A percentile compares a stretch with the other conserved stretches of the same genome.
phyloP scores from a whole-genome alignment of 2,329 filamentous ascomycete species.

The Penicillium hesseltinei region DNA sequence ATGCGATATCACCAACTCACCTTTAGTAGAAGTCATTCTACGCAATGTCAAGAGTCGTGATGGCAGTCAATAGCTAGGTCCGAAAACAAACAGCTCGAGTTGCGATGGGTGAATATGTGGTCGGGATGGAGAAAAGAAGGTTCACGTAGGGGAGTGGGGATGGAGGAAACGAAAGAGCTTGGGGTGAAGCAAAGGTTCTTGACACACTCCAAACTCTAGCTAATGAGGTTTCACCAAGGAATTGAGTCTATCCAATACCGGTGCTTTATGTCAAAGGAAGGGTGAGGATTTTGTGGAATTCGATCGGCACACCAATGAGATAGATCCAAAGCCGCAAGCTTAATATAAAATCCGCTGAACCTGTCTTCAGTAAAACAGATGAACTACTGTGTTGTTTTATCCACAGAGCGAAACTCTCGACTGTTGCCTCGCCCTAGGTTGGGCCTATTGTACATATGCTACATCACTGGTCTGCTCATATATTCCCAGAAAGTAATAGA shows the following conservation, averaged over 20 bases:
- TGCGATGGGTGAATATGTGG: background rate
- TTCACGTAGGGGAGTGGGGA: background rate
- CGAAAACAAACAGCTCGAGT: background rate
- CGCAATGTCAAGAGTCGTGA: background rate
- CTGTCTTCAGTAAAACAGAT: background rate
- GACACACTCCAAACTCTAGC: background rate
- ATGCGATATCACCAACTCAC: background rate
- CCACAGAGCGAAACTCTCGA: background rate
- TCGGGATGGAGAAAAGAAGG: background rate
- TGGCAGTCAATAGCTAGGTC: background rate
- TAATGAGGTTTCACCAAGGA: background rate
- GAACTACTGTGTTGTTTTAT: background rate
- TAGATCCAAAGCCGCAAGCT: background rate
- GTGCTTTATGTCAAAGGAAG: background rate
- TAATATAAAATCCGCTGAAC: background rate
- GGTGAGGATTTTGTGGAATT: background rate
- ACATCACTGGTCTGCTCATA: background rate
- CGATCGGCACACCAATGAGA: background rate
- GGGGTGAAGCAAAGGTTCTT: background rate
- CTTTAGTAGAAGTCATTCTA: background rate
- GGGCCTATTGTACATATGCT: background rate
- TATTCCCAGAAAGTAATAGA: background rate
- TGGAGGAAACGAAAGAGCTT: no score
- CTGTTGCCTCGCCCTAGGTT: background rate
- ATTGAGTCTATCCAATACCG: background rate